Evolutionary conservation across 768 basidiomycete species (phyloP).

Genomic region (Mrakia hoshinonis): DNA sequence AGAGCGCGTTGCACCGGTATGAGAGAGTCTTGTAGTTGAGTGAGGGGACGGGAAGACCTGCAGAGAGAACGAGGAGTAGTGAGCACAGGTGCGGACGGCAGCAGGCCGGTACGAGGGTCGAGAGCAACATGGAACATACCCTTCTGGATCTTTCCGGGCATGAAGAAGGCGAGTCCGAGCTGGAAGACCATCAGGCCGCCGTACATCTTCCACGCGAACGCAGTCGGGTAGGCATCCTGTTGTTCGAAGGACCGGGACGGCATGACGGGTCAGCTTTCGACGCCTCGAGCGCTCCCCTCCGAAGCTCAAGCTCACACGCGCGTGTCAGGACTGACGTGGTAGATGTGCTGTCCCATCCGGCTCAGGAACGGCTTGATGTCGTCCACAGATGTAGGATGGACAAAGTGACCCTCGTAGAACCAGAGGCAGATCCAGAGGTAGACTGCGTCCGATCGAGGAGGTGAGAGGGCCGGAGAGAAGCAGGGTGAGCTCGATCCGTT

Average conservation of each 20-base stretch:
- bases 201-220: conserved; percentile 84
- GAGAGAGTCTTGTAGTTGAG: conserved; percentile 56
- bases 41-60: conserved; percentile 83
- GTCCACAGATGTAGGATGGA: conserved; percentile 52
- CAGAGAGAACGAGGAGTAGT: no score
- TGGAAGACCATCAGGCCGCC: conserved; percentile 79
- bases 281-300: no score
- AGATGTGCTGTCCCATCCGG: conserved; percentile 77
- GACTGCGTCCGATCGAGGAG: conserved; percentile 44
- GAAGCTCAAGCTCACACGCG: no score
- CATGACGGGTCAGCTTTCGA: no score
- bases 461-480: not conserved
- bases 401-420: conserved; percentile 83
- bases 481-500: conserved; percentile 7
- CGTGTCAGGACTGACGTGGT: no score
- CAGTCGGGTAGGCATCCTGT: conserved; percentile 84
- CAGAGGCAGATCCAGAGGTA: conserved; percentile 96
- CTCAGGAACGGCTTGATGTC: conserved; percentile 69
- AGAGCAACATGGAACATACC: no score
- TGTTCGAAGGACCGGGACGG: no score
- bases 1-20: conserved; percentile 29
- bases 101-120: no score
- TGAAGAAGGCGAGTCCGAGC: conserved; percentile 75
- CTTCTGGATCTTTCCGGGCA: conserved; percentile 88
- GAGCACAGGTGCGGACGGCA: no score